Evolutionary conservation across 352 stramenopile species (phyloP).

Genomic region (Pythium utonaiense): DNA sequence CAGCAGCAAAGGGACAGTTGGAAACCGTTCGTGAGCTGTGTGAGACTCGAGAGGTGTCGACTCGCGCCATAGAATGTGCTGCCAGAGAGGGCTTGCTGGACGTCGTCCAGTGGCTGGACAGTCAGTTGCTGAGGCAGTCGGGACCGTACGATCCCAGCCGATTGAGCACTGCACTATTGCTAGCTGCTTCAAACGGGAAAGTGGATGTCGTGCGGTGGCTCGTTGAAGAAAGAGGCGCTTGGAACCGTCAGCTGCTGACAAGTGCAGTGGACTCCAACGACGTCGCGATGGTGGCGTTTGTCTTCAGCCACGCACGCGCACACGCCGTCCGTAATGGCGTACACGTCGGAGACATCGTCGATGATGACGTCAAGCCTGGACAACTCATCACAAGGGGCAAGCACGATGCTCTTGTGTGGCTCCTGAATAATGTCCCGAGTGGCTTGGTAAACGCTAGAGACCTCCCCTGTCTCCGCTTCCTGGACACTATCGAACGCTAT

Average conservation of each 20-base stretch:
- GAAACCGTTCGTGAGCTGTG: constrained; percentile 1
- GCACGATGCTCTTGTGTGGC: constrained; percentile 4
- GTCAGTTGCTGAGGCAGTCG: no score
- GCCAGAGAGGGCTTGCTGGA: no score
- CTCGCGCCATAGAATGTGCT: no score
- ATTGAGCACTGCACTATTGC: no score
- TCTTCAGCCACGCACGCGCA: neutral
- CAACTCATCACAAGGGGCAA: neutral
- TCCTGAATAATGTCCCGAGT: neutral
- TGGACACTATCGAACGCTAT: constrained; percentile 11
- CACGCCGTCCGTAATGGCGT: neutral
- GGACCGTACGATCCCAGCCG: no score
- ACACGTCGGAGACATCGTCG: neutral
- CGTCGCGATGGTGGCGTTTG: constrained; percentile 2
- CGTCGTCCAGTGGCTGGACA: no score
- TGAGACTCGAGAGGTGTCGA: no score
- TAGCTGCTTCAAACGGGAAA: neutral
- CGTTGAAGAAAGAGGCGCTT: neutral
- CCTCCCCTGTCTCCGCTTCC: neutral
- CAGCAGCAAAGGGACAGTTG: neutral
- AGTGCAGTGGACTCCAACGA: neutral
- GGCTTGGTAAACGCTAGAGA: neutral
- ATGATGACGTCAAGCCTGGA: constrained; percentile 1
- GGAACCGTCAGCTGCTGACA: neutral
- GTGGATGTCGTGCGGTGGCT: constrained; percentile 9